Evolutionary conservation across 352 stramenopile genomes (phyloP).

Genomic region (Phytophthora quininea): DNA sequence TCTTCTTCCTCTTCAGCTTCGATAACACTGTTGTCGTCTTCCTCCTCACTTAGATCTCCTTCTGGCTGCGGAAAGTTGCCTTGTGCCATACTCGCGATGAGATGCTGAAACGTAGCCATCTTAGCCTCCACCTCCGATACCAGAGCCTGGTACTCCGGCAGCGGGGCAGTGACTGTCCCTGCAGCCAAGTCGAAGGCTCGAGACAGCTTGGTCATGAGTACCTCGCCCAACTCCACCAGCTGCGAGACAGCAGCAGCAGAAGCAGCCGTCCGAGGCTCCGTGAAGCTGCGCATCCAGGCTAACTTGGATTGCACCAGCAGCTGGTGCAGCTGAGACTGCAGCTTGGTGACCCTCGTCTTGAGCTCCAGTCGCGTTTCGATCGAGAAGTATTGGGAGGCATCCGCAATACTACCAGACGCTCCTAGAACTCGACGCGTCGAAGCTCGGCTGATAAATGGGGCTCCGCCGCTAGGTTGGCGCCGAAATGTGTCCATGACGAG

Average conservation of each 20-base stretch:
- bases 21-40: constrained; percentile 12
- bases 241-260: constrained; percentile 17
- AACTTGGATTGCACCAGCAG: constrained; percentile 62
- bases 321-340: constrained; percentile 45
- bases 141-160: constrained; percentile 55
- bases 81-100: constrained; percentile 37
- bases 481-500: constrained; percentile 29
- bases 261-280: constrained; percentile 5
- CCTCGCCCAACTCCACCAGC: constrained; percentile 54
- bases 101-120: constrained; percentile 42
- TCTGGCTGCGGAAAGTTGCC: constrained; percentile 20
- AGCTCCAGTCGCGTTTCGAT: constrained; percentile 68
- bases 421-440: not conserved
- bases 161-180: constrained; percentile 28
- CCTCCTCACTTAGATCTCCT: constrained; percentile 11
- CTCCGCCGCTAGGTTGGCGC: constrained; percentile 23
- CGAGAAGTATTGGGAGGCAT: constrained; percentile 54
- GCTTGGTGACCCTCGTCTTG: constrained; percentile 41
- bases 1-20: constrained; percentile 18
- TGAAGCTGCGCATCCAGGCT: constrained; percentile 69
- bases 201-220: constrained; percentile 42
- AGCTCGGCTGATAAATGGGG: constrained; percentile 7
- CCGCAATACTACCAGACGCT: constrained; percentile 12
- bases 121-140: constrained; percentile 48
- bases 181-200: constrained; percentile 47